These are phyloP conservation scores for Vanrija humicola DNA, from an alignment of 1,284 basidiomycete species.

Conservation along the genomic window DNA sequence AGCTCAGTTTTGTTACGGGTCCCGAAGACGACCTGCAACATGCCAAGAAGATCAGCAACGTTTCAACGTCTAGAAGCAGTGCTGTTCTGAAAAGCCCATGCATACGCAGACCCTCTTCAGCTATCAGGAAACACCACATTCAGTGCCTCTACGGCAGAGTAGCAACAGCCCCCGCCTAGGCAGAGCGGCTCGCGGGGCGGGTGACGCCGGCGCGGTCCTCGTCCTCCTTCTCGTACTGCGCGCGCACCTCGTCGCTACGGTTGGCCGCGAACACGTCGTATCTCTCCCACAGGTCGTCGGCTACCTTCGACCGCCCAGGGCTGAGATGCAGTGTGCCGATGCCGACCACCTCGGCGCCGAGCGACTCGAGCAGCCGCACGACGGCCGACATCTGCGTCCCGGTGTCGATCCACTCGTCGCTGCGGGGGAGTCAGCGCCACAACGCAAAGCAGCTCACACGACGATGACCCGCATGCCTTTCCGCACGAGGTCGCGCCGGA, in stretches of 20 bases:
- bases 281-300: constrained; percentile 5
- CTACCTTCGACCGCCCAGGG: constrained; percentile 1
- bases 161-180: no score
- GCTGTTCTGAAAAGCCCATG: no score
- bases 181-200: no score
- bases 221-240: no score
- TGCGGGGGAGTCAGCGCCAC: background rate
- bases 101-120: no score
- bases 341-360: constrained; percentile 6
- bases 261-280: constrained; percentile 14
- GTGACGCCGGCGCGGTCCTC: no score
- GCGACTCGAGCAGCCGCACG: constrained; percentile 3
- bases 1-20: no score
- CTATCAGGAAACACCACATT: no score
- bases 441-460: constrained; percentile 4
- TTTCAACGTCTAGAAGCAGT: no score
- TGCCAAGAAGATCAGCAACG: no score
- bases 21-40: no score
- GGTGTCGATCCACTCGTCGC: constrained; percentile 20
- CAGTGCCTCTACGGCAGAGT: no score
- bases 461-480: constrained; percentile 14
- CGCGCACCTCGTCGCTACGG: background rate
- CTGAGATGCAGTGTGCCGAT: constrained; percentile 13
- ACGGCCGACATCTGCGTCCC: constrained; percentile 10
- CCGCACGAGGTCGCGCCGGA: constrained; percentile 9